Conservation (phyloP, 148 eudicot genomes). For the Camellia sinensis region DNA sequence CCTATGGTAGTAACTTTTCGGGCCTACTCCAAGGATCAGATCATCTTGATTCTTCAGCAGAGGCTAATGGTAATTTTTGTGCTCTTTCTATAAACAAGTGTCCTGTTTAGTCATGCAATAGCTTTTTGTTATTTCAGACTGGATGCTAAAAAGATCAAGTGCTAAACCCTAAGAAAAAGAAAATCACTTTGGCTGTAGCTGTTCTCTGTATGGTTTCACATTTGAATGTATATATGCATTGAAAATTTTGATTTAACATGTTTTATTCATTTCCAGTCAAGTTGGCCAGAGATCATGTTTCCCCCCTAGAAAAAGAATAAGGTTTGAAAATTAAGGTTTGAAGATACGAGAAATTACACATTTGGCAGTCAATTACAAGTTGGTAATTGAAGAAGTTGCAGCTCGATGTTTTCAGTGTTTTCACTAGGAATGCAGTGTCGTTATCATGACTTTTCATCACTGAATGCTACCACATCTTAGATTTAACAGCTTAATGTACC, state of each 20-base stretch:
- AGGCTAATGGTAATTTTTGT: constrained; percentile 57
- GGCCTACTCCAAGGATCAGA: constrained; percentile 92
- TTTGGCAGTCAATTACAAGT: neutral
- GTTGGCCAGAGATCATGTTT: neutral
- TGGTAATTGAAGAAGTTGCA: neutral
- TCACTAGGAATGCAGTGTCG: neutral
- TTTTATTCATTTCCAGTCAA: too few species aligned
- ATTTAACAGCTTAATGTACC: neutral
- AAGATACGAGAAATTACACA: too few species aligned
- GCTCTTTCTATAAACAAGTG: neutral
- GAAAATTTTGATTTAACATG: too few species aligned
- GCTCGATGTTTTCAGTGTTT: neutral
- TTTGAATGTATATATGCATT: neutral
- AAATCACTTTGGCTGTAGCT: neutral
- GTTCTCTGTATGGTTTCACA: neutral
- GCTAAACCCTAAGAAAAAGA: neutral
- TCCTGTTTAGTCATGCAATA: neutral
- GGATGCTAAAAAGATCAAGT: neutral
- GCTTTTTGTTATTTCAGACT: neutral
- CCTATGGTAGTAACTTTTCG: constrained; percentile 77
- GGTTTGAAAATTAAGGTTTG: too few species aligned
- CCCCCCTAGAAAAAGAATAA: too few species aligned
- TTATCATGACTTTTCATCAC: neutral
- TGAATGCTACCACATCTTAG: neutral
- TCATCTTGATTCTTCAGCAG: constrained; percentile 66